A percentile compares a stretch with the other conserved stretches of the same genome.
These are phyloP conservation scores for Vigna nakashimae DNA, from an alignment of 306 rosid species.

Conservation along the genomic window DNA sequence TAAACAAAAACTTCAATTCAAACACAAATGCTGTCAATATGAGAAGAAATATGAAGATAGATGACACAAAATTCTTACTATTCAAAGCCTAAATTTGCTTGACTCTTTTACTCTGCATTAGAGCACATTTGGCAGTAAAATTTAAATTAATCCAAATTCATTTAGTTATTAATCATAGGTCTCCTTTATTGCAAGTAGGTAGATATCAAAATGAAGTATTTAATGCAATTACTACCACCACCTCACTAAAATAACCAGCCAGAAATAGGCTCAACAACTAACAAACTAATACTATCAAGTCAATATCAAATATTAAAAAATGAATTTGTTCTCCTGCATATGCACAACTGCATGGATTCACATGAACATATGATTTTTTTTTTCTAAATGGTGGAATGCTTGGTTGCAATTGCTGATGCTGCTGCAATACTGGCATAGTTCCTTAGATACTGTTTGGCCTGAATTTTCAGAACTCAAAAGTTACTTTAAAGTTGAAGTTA, in stretches of 20 bases:
- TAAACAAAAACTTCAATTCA: background rate
- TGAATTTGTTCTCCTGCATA: slow-evolving; percentile 5
- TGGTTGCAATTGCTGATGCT: background rate
- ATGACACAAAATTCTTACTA: background rate
- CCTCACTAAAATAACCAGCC: slow-evolving; percentile 26
- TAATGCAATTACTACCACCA: background rate
- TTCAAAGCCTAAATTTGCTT: slow-evolving; percentile 10
- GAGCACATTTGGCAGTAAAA: background rate
- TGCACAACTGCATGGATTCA: slow-evolving; percentile 13
- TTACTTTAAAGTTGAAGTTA: background rate
- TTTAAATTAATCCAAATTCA: background rate
- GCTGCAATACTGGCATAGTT: background rate
- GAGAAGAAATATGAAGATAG: background rate
- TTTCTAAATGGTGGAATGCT: background rate
- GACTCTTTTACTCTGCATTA: background rate
- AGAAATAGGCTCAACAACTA: slow-evolving; percentile 7
- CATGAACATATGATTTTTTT: background rate
- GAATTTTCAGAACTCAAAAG: background rate
- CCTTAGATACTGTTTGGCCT: background rate
- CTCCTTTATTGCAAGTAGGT: slow-evolving; percentile 1
- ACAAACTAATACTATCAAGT: slow-evolving; percentile 9
- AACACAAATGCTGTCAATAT: background rate
- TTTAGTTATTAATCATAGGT: background rate
- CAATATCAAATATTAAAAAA: background rate
- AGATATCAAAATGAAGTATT: background rate